Percentiles rank a stretch among this genome's conserved stretches.
These are phyloP conservation scores for Euclidium syriacum DNA, from an alignment of 345 rosid genomes.

Conservation along the genomic window DNA sequence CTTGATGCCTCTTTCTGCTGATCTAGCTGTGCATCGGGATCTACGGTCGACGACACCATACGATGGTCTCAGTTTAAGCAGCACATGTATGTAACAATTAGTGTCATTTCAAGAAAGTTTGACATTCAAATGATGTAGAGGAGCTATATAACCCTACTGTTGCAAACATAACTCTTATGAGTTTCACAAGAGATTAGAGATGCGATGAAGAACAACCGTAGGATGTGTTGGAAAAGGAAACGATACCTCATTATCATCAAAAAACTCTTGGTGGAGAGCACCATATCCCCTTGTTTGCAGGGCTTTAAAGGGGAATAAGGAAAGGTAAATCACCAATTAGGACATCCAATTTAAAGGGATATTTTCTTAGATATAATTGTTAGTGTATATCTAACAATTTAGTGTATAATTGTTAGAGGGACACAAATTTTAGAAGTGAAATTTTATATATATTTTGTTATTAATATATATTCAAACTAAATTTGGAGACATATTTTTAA, in stretches of 20 bases:
- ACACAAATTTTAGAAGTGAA: too few relatives aligned
- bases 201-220: not conserved
- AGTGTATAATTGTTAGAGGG: too few relatives aligned
- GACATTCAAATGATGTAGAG: not conserved
- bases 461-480: too few relatives aligned
- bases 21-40: slow-evolving; percentile 74
- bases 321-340: too few relatives aligned
- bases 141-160: not conserved
- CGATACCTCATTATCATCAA: slow-evolving; percentile 85
- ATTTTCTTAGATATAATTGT: too few relatives aligned
- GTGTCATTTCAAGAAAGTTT: not conserved
- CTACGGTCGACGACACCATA: slow-evolving; percentile 83
- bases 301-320: too few relatives aligned
- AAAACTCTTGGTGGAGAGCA: slow-evolving; percentile 95
- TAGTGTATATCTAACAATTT: too few relatives aligned
- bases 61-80: slow-evolving; percentile 38
- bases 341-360: too few relatives aligned
- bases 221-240: not conserved
- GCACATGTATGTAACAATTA: not conserved
- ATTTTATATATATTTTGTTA: too few relatives aligned
- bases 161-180: not conserved
- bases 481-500: too few relatives aligned
- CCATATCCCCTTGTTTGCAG: slow-evolving; percentile 94
- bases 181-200: not conserved
- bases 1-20: slow-evolving; percentile 53